phyloP scores from a whole-genome alignment of 164 flowering plant species.

The Stephania cephalantha region DNA sequence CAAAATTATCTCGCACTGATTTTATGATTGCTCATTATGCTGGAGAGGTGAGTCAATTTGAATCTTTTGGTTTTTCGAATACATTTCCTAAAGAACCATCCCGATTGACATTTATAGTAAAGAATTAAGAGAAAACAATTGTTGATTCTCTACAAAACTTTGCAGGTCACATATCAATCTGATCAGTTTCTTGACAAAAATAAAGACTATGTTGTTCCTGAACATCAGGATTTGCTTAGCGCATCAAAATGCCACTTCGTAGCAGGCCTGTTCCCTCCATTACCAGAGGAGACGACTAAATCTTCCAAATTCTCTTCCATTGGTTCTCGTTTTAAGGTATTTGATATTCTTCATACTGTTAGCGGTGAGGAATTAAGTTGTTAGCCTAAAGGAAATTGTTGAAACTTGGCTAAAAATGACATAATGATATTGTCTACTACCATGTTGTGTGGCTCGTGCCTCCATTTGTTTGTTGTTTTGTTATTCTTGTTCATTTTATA shows the following conservation, averaged over 20 bases:
- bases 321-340: slow-evolving; percentile 86
- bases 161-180: slow-evolving; percentile 77
- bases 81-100: not conserved
- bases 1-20: slow-evolving; percentile 73
- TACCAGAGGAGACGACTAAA: slow-evolving; percentile 58
- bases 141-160: slow-evolving; percentile 19
- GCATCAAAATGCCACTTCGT: slow-evolving; percentile 74
- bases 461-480: not conserved
- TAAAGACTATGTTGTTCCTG: slow-evolving; percentile 85
- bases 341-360: not conserved
- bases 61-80: not conserved
- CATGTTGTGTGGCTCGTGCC: not conserved
- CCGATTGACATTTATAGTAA: not conserved
- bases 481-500: not conserved
- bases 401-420: not conserved
- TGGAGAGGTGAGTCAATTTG: slow-evolving; percentile 59
- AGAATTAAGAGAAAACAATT: not conserved
- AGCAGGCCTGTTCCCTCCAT: slow-evolving; percentile 63
- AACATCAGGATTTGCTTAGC: slow-evolving; percentile 77
- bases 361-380: not conserved
- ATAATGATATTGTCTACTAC: not conserved
- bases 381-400: not conserved
- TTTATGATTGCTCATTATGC: slow-evolving; percentile 86
- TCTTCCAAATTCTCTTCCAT: slow-evolving; percentile 82
- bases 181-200: slow-evolving; percentile 90